Percentiles rank a stretch among this genome's conserved stretches.
These are phyloP conservation scores for Camellia oleifera DNA, from an alignment of 179 eudicot species.

Conservation along the genomic window DNA sequence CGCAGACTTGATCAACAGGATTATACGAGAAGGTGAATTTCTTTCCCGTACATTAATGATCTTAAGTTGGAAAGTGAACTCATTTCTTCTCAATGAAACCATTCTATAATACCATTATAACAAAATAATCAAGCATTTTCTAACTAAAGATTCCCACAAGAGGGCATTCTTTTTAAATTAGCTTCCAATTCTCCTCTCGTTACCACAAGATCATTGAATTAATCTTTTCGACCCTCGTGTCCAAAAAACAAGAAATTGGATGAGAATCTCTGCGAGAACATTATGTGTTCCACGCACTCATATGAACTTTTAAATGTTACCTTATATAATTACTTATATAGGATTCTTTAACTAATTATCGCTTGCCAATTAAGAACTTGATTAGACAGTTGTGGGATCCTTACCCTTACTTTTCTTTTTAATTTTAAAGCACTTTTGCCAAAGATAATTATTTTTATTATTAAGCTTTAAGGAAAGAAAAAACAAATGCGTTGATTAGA, in stretches of 20 bases:
- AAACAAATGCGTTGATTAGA: background rate
- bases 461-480: background rate
- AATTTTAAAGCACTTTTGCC: background rate
- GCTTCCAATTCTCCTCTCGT: background rate
- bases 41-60: no score
- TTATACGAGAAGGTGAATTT: no score
- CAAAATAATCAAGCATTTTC: no score
- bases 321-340: no score
- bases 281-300: background rate
- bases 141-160: no score
- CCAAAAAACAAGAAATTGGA: background rate
- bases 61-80: no score
- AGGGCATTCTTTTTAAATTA: no score
- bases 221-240: background rate
- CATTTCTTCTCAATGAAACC: no score
- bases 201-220: background rate
- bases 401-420: background rate
- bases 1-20: no score
- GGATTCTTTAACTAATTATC: background rate
- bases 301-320: background rate
- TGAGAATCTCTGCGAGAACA: background rate
- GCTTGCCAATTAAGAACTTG: background rate
- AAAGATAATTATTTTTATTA: background rate
- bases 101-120: no score
- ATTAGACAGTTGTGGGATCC: conserved; percentile 1